Evolutionary conservation across 179 eudicot genomes (phyloP).

Genomic region (Beta corolliflora): DNA sequence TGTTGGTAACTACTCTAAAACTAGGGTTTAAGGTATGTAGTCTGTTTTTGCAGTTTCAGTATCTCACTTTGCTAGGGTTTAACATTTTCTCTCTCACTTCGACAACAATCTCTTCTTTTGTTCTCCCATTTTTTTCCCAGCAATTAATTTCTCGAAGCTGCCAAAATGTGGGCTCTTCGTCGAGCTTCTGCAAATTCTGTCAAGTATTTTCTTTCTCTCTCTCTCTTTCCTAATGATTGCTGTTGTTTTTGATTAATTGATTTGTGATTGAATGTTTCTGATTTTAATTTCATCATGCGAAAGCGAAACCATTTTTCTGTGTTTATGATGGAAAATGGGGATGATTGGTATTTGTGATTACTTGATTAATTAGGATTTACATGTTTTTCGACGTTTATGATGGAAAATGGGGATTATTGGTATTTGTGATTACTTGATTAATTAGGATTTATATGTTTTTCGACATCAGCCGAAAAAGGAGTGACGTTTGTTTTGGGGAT

Average conservation of each 20-base stretch:
- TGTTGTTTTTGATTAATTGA: neutral
- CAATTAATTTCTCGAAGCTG: neutral
- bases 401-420: too few relatives aligned
- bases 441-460: neutral
- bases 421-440: too few relatives aligned
- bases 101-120: neutral
- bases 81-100: conserved; percentile 7
- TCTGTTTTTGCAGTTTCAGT: neutral
- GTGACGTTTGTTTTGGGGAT: neutral
- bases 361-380: neutral
- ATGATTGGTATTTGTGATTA: too few relatives aligned
- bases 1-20: neutral
- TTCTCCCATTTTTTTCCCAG: neutral
- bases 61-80: conserved; percentile 33
- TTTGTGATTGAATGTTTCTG: neutral
- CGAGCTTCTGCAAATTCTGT: conserved; percentile 48
- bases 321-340: too few relatives aligned
- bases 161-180: conserved; percentile 67
- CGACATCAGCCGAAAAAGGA: too few relatives aligned
- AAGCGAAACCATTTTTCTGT: too few relatives aligned
- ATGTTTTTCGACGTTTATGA: too few relatives aligned
- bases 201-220: conserved; percentile 29
- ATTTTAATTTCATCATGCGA: too few relatives aligned
- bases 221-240: neutral
- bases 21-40: conserved; percentile 30